A percentile compares a stretch with the other conserved stretches of the same genome.
Evolutionary conservation across 768 basidiomycete species (phyloP).

Genomic region (Naematelia encephala): DNA sequence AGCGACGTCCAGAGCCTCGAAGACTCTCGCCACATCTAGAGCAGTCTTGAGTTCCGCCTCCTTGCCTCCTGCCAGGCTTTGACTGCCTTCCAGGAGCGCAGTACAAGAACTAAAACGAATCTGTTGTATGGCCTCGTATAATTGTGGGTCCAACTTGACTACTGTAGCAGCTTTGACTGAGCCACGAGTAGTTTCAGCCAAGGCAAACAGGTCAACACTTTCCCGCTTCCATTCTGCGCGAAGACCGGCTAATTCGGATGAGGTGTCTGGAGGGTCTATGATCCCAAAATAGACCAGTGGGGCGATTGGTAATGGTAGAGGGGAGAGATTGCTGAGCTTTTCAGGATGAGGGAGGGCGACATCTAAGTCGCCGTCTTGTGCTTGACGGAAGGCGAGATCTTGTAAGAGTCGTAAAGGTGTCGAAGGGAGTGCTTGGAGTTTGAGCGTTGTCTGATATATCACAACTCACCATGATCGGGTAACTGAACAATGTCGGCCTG

Average conservation of each 20-base stretch:
- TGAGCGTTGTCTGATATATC: neutral
- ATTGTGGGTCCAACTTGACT: neutral
- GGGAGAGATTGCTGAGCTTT: constrained; percentile 16
- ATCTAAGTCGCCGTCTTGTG: constrained; percentile 1
- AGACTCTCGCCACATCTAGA: neutral
- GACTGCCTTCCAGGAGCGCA: neutral
- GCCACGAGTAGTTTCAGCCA: neutral
- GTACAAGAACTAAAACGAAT: neutral
- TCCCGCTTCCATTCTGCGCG: neutral
- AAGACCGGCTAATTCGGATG: neutral
- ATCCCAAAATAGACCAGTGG: constrained; percentile 12
- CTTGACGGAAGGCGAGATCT: constrained; percentile 21
- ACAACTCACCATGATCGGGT: neutral
- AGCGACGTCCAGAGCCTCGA: neutral
- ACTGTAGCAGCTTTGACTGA: neutral
- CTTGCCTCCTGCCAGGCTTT: neutral
- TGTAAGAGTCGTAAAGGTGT: constrained; percentile 23
- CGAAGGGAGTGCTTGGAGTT: constrained; percentile 15
- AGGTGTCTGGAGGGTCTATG: neutral
- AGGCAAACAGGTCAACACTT: neutral
- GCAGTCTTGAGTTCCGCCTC: neutral
- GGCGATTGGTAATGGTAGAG: constrained; percentile 15
- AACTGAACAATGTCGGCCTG: neutral
- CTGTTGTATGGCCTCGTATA: neutral
- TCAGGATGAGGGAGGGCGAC: constrained; percentile 6